phyloP scores from a whole-genome alignment of 306 rosid genomes.

The Cercis canadensis region DNA sequence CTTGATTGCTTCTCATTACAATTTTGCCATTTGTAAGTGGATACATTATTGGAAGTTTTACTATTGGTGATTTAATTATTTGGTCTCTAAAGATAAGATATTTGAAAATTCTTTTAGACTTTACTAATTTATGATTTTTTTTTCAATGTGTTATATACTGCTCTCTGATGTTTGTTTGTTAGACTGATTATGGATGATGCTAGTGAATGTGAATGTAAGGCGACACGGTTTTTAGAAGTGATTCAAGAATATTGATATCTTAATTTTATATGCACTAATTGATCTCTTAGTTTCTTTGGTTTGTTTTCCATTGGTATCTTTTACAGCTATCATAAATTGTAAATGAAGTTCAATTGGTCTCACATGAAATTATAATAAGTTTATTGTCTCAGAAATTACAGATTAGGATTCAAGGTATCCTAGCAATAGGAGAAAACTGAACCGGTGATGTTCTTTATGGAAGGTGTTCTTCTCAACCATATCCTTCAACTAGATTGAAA shows the following conservation, averaged over 20 bases:
- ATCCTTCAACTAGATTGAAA: too few relatives aligned
- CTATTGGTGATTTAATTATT: too few relatives aligned
- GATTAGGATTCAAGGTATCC: too few relatives aligned
- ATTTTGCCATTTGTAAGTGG: slow-evolving; percentile 17
- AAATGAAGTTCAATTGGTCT: slow-evolving; percentile 86
- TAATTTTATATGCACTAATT: slow-evolving; percentile 6
- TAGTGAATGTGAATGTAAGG: not conserved
- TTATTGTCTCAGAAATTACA: slow-evolving; percentile 84
- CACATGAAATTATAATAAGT: slow-evolving; percentile 84
- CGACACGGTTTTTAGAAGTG: too few relatives aligned
- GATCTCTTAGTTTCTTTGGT: slow-evolving; percentile 15
- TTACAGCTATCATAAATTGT: slow-evolving; percentile 90
- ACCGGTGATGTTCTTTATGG: too few relatives aligned
- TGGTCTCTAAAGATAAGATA: not conserved
- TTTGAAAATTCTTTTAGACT: slow-evolving; percentile 19
- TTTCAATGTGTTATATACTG: slow-evolving; percentile 14
- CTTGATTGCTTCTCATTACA: slow-evolving; percentile 9
- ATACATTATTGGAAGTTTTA: not conserved
- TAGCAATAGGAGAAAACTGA: too few relatives aligned
- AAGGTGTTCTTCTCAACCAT: too few relatives aligned
- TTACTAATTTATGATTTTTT: slow-evolving; percentile 2
- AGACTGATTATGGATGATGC: not conserved
- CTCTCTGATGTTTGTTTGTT: not conserved
- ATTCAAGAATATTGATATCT: not conserved
- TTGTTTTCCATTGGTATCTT: slow-evolving; percentile 21